Evolutionary conservation across 2,329 filamentous ascomycete genomes (phyloP).

Genomic region (Penicillium italicum): DNA sequence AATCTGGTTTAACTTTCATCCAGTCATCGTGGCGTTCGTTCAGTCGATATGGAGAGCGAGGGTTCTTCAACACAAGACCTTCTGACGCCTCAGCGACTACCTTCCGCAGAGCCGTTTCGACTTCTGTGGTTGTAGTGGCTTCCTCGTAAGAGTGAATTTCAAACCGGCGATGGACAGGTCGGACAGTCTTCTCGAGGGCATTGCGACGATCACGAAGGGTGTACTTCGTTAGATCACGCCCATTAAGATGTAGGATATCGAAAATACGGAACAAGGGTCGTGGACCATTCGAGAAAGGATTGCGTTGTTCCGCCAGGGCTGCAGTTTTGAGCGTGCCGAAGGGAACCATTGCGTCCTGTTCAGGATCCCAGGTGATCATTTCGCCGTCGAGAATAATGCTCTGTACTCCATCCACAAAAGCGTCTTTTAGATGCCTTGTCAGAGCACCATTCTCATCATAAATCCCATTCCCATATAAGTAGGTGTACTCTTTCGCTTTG

Average conservation of each 20-base stretch:
- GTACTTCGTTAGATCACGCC: conserved; percentile 72
- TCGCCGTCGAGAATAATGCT: conserved; percentile 94
- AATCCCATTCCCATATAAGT: conserved; percentile 79
- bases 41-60: conserved; percentile 76
- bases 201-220: conserved; percentile 74
- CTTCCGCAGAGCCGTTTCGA: conserved; percentile 74
- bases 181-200: conserved; percentile 69
- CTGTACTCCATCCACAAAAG: conserved; percentile 72
- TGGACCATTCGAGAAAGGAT: conserved; percentile 62
- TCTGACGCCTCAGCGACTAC: conserved; percentile 86
- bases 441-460: conserved; percentile 71
- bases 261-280: conserved; percentile 82
- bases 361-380: conserved; percentile 97
- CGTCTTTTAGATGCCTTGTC: conserved; percentile 72
- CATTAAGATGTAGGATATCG: conserved; percentile 87
- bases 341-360: conserved; percentile 74
- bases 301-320: conserved; percentile 73
- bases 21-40: conserved; percentile 93
- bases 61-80: conserved; percentile 91
- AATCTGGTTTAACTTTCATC: conserved; percentile 98
- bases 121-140: conserved; percentile 64
- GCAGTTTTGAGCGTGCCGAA: conserved; percentile 95
- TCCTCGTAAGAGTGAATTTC: conserved; percentile 74
- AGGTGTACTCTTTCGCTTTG: conserved; percentile 94
- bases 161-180: conserved; percentile 67